Conservation (phyloP, 768 basidiomycete genomes). For the Rhodotorula diobovata region DNA sequence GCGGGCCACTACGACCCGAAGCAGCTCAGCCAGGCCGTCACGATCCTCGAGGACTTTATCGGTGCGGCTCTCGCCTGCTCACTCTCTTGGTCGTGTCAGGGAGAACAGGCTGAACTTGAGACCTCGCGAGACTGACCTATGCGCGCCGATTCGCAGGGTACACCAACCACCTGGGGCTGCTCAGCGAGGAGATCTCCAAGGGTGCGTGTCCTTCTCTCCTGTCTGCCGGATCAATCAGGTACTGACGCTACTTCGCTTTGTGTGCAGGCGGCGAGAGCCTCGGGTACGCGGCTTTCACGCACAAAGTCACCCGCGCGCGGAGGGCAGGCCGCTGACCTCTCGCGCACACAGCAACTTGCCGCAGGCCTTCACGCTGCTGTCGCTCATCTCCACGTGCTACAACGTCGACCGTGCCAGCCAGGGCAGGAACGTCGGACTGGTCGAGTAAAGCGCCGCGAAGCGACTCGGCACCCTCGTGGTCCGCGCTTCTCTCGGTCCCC, state of each 20-base stretch:
- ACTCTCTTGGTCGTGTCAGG: slow-evolving; percentile 62
- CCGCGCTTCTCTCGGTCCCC: too few relatives aligned
- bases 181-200: slow-evolving; percentile 58
- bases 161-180: slow-evolving; percentile 79
- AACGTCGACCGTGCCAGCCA: background rate
- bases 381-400: slow-evolving; percentile 19
- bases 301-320: background rate
- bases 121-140: too few relatives aligned
- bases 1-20: slow-evolving; percentile 71
- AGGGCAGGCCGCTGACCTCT: too few relatives aligned
- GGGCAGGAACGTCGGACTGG: background rate
- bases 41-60: slow-evolving; percentile 74
- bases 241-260: slow-evolving; percentile 49
- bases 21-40: slow-evolving; percentile 62
- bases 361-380: slow-evolving; percentile 35
- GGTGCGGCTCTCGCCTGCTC: slow-evolving; percentile 45
- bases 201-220: slow-evolving; percentile 54
- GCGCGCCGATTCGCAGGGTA: slow-evolving; percentile 56
- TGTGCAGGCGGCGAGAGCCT: background rate
- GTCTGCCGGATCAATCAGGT: background rate
- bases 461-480: too few relatives aligned
- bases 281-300: too few relatives aligned
- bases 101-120: background rate
- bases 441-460: background rate
- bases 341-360: slow-evolving; percentile 43